Percentiles rank a stretch among this genome's conserved stretches.
Conservation (phyloP, 805 yeast species). For the Tetrapisispora fleetii region DNA sequence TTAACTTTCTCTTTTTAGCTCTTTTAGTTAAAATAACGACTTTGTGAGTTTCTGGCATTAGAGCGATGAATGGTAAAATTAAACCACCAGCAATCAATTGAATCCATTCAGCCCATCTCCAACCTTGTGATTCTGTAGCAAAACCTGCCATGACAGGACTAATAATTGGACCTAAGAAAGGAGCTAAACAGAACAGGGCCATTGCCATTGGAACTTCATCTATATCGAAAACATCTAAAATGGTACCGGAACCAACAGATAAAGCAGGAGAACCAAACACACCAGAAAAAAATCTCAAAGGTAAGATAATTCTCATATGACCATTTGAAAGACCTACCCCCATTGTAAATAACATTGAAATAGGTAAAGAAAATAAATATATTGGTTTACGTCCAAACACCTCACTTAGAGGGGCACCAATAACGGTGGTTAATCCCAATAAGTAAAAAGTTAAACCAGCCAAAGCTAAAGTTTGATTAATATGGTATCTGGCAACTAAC, state of each 20-base stretch:
- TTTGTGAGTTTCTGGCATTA: conserved; percentile 62
- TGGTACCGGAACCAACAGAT: conserved; percentile 78
- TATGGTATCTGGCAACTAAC: conserved; percentile 38
- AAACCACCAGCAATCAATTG: conserved; percentile 56
- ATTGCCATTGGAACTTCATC: conserved; percentile 62
- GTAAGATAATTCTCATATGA: conserved; percentile 49
- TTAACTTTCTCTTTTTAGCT: conserved; percentile 51
- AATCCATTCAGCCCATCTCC: conserved; percentile 70
- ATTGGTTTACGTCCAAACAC: conserved; percentile 56
- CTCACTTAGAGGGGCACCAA: conserved; percentile 68
- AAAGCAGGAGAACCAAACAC: conserved; percentile 72
- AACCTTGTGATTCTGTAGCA: conserved; percentile 48
- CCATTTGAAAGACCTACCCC: conserved; percentile 57
- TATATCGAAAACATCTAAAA: conserved; percentile 65
- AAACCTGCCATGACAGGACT: conserved; percentile 72
- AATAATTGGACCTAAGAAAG: conserved; percentile 70
- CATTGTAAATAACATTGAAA: conserved; percentile 63
- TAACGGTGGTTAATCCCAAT: conserved; percentile 61
- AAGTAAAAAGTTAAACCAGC: conserved; percentile 63
- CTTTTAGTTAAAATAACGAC: conserved; percentile 51
- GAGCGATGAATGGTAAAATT: conserved; percentile 37
- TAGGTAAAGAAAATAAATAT: conserved; percentile 49
- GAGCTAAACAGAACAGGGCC: conserved; percentile 69
- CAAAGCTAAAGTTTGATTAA: conserved; percentile 50
- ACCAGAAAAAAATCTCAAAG: conserved; percentile 67